phyloP scores from a whole-genome alignment of 1,284 basidiomycete species.

The Pseudozyma sp. region DNA sequence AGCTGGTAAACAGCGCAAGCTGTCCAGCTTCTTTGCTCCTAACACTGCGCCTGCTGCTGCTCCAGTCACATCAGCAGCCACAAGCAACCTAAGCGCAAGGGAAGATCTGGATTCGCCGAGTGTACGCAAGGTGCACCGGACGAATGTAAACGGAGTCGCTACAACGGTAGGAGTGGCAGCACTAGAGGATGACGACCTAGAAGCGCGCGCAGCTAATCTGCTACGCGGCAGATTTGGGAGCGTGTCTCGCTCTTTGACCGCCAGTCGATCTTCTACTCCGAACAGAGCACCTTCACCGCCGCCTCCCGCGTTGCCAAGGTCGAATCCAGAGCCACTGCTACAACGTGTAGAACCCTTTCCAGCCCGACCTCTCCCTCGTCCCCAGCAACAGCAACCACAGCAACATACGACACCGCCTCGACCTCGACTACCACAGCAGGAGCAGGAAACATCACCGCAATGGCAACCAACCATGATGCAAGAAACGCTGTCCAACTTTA shows the following conservation, averaged over 20 bases:
- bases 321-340: background rate
- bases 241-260: slow-evolving; percentile 28
- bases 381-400: background rate
- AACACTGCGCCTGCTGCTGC: slow-evolving; percentile 27
- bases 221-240: slow-evolving; percentile 40
- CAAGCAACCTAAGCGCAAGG: background rate
- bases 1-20: slow-evolving; percentile 23
- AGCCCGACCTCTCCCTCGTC: background rate
- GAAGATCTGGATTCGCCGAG: slow-evolving; percentile 18
- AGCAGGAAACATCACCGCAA: background rate
- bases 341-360: background rate
- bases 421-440: background rate
- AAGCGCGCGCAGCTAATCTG: slow-evolving; percentile 30
- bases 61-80: background rate
- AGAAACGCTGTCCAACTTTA: slow-evolving; percentile 43
- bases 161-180: background rate
- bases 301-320: background rate
- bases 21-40: slow-evolving; percentile 37
- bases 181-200: slow-evolving; percentile 32
- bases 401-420: background rate
- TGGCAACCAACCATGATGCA: slow-evolving; percentile 21
- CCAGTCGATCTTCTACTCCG: slow-evolving; percentile 16
- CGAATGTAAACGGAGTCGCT: background rate
- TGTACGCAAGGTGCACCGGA: slow-evolving; percentile 5
- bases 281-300: slow-evolving; percentile 3